Evolutionary conservation across 495 filamentous ascomycete genomes (phyloP).

Genomic region (Niebla homalea): DNA sequence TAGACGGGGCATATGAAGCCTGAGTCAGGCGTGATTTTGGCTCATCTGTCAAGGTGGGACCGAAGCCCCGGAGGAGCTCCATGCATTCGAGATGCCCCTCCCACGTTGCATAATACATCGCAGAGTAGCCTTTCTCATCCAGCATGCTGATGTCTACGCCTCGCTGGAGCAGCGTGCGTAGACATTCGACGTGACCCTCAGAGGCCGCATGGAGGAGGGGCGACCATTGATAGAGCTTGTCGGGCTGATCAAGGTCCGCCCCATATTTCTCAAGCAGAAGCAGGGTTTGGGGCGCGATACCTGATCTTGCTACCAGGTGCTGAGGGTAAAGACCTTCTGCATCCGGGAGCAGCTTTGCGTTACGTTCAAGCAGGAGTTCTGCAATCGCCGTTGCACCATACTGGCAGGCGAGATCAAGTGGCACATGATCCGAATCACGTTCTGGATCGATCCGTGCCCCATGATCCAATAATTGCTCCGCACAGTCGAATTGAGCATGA

Average conservation of each 20-base stretch:
- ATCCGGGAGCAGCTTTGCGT: slow-evolving; percentile 69
- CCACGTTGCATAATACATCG: slow-evolving; percentile 98
- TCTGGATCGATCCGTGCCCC: slow-evolving; percentile 69
- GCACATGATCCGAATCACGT: slow-evolving; percentile 80
- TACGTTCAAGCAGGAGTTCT: slow-evolving; percentile 64
- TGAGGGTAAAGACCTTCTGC: slow-evolving; percentile 97
- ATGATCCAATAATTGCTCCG: slow-evolving; percentile 55
- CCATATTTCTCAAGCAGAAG: slow-evolving; percentile 71
- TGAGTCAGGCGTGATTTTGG: slow-evolving; percentile 10
- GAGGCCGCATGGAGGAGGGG: slow-evolving; percentile 92
- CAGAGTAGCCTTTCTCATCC: slow-evolving; percentile 85
- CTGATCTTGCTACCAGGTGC: slow-evolving; percentile 87
- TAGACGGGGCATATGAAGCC: slow-evolving; percentile 20
- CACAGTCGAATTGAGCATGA: slow-evolving; percentile 64
- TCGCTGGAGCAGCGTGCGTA: slow-evolving; percentile 61
- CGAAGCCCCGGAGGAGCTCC: slow-evolving; percentile 55
- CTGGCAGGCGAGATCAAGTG: slow-evolving; percentile 87
- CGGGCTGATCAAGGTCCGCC: slow-evolving; percentile 81
- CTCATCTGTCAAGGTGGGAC: slow-evolving; percentile 18
- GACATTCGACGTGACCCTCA: slow-evolving; percentile 82
- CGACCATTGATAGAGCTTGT: slow-evolving; percentile 96
- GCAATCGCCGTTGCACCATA: slow-evolving; percentile 75
- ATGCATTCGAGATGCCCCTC: slow-evolving; percentile 94
- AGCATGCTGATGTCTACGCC: slow-evolving; percentile 60
- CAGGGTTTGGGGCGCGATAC: slow-evolving; percentile 63